Evolutionary conservation across 176 grass and related monocot genomes (phyloP).

Genomic region (Saccharum officinarum): DNA sequence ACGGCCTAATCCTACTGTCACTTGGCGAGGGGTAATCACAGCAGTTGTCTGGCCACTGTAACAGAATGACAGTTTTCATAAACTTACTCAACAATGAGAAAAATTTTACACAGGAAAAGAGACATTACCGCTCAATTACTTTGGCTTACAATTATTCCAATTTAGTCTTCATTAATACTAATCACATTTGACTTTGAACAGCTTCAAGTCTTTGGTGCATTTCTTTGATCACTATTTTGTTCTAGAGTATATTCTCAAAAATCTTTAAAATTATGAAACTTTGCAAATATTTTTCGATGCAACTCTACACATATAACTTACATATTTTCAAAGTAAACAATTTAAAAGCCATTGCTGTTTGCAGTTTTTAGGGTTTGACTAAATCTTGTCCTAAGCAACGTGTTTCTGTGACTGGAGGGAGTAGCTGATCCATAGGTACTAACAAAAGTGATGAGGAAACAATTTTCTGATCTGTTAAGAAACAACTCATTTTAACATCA

Average conservation of each 20-base stretch:
- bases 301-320: neutral
- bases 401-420: neutral
- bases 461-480: neutral
- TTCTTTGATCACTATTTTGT: neutral
- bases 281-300: neutral
- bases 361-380: neutral
- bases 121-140: slow-evolving; percentile 1
- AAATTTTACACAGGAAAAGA: neutral
- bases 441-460: neutral
- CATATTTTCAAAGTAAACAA: neutral
- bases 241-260: neutral
- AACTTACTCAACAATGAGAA: slow-evolving; percentile 11
- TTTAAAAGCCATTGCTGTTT: neutral
- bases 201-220: neutral
- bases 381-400: neutral
- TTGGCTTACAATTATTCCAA: slow-evolving; percentile 3
- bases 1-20: slow-evolving; percentile 72
- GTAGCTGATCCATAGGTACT: slow-evolving; percentile 1
- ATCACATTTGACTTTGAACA: neutral
- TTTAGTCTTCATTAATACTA: slow-evolving; percentile 19
- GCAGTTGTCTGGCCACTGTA: slow-evolving; percentile 93
- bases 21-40: slow-evolving; percentile 94
- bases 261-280: neutral
- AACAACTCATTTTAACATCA: neutral
- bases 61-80: slow-evolving; percentile 28